Evolutionary conservation across 2,329 filamentous ascomycete genomes (phyloP), one percentile per base, ranked within the genome.

Genomic region (Juglanconis oblonga): DNA sequence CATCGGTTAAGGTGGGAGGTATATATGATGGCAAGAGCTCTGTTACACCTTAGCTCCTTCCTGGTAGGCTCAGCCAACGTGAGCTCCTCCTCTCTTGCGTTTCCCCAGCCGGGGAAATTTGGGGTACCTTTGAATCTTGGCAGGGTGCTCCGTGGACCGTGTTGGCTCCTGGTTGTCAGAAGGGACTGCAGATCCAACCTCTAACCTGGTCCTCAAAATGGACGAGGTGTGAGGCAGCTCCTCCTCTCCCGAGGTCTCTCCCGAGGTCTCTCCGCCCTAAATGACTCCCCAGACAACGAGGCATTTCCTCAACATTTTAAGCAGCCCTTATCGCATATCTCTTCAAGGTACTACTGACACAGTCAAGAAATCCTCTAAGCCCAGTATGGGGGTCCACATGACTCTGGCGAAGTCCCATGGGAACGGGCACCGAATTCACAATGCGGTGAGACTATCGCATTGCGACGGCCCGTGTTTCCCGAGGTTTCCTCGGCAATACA

Each of bases 11-110:
- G 17, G 4, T 42, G 11, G 38, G 38, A 42, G 38, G 10, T 13
- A 42, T 10, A 42, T 42, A 42, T 10, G 36, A 8, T 11, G 7
- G 52, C 40, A 42, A 45, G 45, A 50, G 36, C 45, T 49, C 56
- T 60, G 57, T 60, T 60, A 57, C 61, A 54, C 50, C 52, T 60
- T 57, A 59, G 57, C 61, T 57, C 17, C 44, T 47, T 48, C 50
- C 36, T 50, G 47, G 48, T 17, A 17, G 17, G 17, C 17, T 17
- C 17, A 17, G 17, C 17, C 17, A 17, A 17, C 17, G 17, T 17
- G 17, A 17, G 17, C 17, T 17, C 17, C 17, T 17, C 17, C 17
- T 17, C 13, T 45, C 52, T 10, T 31, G 52, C 38, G 42, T 38
- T 24, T 17, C 45, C 31, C 45, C 45, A 48, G 45, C 17, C 45